These are phyloP conservation scores for Penicillium riverlandense DNA, from an alignment of 495 filamentous ascomycete genomes.

Conservation along the genomic window DNA sequence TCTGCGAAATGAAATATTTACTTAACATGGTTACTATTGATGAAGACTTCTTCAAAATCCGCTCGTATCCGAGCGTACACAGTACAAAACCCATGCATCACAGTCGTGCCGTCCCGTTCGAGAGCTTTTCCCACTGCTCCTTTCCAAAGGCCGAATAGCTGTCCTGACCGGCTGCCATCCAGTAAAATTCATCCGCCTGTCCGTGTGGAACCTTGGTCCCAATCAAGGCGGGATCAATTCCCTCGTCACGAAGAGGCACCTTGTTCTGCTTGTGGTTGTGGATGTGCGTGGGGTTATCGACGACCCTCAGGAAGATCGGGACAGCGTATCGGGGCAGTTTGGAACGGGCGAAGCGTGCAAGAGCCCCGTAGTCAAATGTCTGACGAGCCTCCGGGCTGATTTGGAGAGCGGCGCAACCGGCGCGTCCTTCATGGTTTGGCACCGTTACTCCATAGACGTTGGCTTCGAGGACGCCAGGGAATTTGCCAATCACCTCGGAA, in stretches of 20 bases:
- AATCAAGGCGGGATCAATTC: constrained; percentile 50
- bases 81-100: not conserved
- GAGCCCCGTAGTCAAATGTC: constrained; percentile 45
- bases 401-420: constrained; percentile 57
- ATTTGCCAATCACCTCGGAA: constrained; percentile 56
- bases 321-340: constrained; percentile 69
- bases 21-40: too few relatives aligned
- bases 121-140: constrained; percentile 51
- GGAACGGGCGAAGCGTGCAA: constrained; percentile 45
- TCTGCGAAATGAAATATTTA: too few relatives aligned
- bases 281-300: constrained; percentile 51
- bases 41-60: too few relatives aligned
- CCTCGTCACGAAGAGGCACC: constrained; percentile 61
- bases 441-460: constrained; percentile 74
- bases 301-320: constrained; percentile 64
- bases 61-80: too few relatives aligned
- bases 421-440: constrained; percentile 64
- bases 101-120: constrained; percentile 41
- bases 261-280: constrained; percentile 88
- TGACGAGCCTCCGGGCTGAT: constrained; percentile 28
- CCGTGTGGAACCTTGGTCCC: constrained; percentile 43
- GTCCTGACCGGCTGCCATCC: constrained; percentile 45
- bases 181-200: constrained; percentile 44
- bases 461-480: constrained; percentile 61
- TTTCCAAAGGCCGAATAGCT: constrained; percentile 51